Percentiles rank a stretch among this genome's conserved stretches.
Conservation (phyloP, 2,329 filamentous ascomycete species). For the Ceratocystis cacaofunesta region DNA sequence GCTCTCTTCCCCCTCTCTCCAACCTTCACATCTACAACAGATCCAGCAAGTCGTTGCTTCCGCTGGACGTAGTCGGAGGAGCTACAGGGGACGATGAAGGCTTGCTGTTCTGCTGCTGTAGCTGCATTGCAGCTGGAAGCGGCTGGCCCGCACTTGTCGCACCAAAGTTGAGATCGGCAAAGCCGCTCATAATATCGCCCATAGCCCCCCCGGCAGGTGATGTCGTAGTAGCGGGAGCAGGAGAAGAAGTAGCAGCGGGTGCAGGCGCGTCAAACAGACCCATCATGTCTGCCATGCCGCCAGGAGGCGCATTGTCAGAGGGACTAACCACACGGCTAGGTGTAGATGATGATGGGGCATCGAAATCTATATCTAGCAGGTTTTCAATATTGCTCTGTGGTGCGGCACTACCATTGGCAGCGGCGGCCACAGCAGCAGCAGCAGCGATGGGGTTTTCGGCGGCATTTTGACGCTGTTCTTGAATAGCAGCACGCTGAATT, state of each 20-base stretch:
- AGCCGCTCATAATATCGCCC: constrained; percentile 82
- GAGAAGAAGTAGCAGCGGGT: constrained; percentile 34
- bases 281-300: constrained; percentile 48
- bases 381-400: constrained; percentile 78
- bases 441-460: constrained; percentile 90
- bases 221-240: constrained; percentile 23
- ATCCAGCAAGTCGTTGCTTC: constrained; percentile 36
- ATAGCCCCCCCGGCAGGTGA: constrained; percentile 38
- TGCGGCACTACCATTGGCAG: constrained; percentile 38
- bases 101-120: constrained; percentile 27
- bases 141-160: constrained; percentile 41
- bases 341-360: constrained; percentile 76
- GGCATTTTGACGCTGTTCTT: constrained; percentile 85
- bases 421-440: constrained; percentile 50
- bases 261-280: constrained; percentile 57
- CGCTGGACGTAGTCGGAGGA: constrained; percentile 22
- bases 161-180: constrained; percentile 65
- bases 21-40: constrained; percentile 24
- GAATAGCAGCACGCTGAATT: constrained; percentile 87
- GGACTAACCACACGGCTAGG: constrained; percentile 57
- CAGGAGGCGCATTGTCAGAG: constrained; percentile 27
- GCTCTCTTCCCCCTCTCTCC: neutral
- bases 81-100: constrained; percentile 20
- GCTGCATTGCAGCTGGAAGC: constrained; percentile 47
- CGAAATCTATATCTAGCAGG: constrained; percentile 88